These are phyloP conservation scores for Eutrema japonicum DNA, from an alignment of 345 rosid genomes.

Conservation along the genomic window DNA sequence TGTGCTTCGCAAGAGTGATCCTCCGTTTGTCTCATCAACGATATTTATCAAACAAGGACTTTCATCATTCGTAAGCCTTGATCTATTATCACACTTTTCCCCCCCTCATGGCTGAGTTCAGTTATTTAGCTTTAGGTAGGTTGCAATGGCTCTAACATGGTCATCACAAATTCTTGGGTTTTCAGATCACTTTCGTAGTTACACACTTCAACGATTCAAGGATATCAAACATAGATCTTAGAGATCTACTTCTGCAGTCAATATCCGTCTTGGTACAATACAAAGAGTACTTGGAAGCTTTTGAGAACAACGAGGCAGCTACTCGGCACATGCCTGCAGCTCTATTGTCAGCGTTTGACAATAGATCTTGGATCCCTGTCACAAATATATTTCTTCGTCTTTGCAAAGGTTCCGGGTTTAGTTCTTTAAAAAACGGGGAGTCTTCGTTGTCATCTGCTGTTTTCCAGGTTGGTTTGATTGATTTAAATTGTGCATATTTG, in stretches of 20 bases:
- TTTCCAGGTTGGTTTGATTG: slow-evolving; percentile 66
- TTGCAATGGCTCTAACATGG: slow-evolving; percentile 9
- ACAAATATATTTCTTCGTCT: slow-evolving; percentile 89
- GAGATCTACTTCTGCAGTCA: slow-evolving; percentile 96
- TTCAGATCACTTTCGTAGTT: slow-evolving; percentile 86
- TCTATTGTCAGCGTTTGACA: slow-evolving; percentile 86
- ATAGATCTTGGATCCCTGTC: slow-evolving; percentile 93
- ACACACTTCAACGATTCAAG: slow-evolving; percentile 90
- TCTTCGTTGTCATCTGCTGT: slow-evolving; percentile 77
- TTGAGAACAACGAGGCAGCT: slow-evolving; percentile 89
- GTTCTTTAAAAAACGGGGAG: slow-evolving; percentile 82
- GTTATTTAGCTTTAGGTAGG: slow-evolving; percentile 8
- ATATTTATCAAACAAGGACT: slow-evolving; percentile 93
- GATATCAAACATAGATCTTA: slow-evolving; percentile 83
- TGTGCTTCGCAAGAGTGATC: slow-evolving; percentile 94
- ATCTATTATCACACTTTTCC: not conserved
- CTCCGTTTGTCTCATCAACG: slow-evolving; percentile 80
- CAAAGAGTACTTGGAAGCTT: slow-evolving; percentile 80
- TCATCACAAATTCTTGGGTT: slow-evolving; percentile 31
- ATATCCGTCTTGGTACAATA: slow-evolving; percentile 90
- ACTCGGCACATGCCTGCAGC: slow-evolving; percentile 74
- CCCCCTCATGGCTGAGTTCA: not conserved
- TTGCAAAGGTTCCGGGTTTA: slow-evolving; percentile 83
- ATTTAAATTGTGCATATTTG: slow-evolving; percentile 18
- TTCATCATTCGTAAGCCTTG: slow-evolving; percentile 77